phyloP scores from a whole-genome alignment of 2,329 filamentous ascomycete genomes.

The Fragosphaeria purpurea region DNA sequence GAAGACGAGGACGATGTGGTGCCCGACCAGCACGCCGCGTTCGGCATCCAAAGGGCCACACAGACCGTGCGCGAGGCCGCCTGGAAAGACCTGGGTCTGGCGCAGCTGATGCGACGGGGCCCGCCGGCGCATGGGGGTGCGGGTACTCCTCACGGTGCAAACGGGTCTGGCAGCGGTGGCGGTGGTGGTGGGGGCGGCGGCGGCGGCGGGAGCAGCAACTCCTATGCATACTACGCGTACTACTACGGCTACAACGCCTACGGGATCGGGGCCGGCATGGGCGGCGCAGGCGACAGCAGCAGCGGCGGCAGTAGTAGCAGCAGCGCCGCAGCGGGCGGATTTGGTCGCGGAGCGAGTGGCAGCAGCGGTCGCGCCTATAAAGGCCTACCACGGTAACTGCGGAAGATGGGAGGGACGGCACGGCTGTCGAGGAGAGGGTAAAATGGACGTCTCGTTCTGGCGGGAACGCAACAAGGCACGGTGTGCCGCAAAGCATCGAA shows the following conservation, averaged over 20 bases:
- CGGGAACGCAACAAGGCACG: no score
- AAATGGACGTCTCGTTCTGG: no score
- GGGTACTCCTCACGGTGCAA: slow-evolving; percentile 4
- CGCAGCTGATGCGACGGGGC: slow-evolving; percentile 57
- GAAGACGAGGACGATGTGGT: slow-evolving; percentile 86
- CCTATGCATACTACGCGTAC: slow-evolving; percentile 20
- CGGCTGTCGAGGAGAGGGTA: not conserved
- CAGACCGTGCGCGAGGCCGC: slow-evolving; percentile 60
- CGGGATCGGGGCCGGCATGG: not conserved
- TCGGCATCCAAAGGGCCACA: slow-evolving; percentile 74
- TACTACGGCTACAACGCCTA: slow-evolving; percentile 14
- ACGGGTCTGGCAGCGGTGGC: slow-evolving; percentile 8
- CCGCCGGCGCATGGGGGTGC: slow-evolving; percentile 24
- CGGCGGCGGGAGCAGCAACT: slow-evolving; percentile 21
- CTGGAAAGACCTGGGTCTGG: slow-evolving; percentile 72
- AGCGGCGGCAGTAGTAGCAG: slow-evolving; percentile 8
- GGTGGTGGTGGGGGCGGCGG: not conserved
- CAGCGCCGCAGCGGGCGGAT: slow-evolving; percentile 1
- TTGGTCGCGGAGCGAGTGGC: slow-evolving; percentile 9
- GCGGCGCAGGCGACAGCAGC: slow-evolving; percentile 3
- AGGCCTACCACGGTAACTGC: slow-evolving; percentile 2
- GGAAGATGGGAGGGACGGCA: not conserved
- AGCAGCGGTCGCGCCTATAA: slow-evolving; percentile 12
- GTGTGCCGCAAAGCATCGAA: no score
- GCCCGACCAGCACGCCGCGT: slow-evolving; percentile 78